A percentile compares a stretch with the other conserved stretches of the same genome.
These are phyloP conservation scores for Abrus precatorius DNA, from an alignment of 306 rosid genomes.

Conservation along the genomic window DNA sequence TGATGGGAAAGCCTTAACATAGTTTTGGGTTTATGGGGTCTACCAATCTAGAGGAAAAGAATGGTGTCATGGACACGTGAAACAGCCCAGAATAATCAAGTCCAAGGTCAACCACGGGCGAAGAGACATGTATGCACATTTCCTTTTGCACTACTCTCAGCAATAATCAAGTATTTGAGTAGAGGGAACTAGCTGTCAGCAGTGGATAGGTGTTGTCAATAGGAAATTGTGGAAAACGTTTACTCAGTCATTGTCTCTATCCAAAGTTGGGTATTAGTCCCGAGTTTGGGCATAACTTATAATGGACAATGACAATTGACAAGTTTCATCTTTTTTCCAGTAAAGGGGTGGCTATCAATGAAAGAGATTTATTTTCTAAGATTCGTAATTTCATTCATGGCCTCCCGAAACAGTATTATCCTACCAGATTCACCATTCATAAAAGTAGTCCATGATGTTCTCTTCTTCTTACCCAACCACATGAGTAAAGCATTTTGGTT, in stretches of 20 bases:
- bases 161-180: conserved; percentile 16
- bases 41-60: conserved; percentile 36
- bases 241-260: conserved; percentile 60
- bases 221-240: conserved; percentile 43
- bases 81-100: conserved; percentile 44
- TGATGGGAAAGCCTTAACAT: conserved; percentile 29
- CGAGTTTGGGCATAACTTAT: background rate
- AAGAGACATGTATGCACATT: background rate
- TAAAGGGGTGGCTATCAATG: conserved; percentile 37
- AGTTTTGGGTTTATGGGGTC: conserved; percentile 42
- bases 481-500: background rate
- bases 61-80: conserved; percentile 22
- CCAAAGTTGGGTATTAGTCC: conserved; percentile 39
- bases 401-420: background rate
- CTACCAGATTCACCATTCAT: conserved; percentile 10
- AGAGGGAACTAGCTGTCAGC: conserved; percentile 8
- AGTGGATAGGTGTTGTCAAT: conserved; percentile 32
- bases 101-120: conserved; percentile 48
- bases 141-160: conserved; percentile 29
- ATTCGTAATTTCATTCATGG: conserved; percentile 15
- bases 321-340: background rate
- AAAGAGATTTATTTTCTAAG: conserved; percentile 13
- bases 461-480: background rate
- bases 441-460: conserved; percentile 2
- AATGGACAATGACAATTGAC: conserved; percentile 14